A percentile compares a stretch with the other conserved stretches of the same genome.
These are phyloP conservation scores for Lactuca saligna DNA, from an alignment of 129 eudicot genomes.

Conservation along the genomic window DNA sequence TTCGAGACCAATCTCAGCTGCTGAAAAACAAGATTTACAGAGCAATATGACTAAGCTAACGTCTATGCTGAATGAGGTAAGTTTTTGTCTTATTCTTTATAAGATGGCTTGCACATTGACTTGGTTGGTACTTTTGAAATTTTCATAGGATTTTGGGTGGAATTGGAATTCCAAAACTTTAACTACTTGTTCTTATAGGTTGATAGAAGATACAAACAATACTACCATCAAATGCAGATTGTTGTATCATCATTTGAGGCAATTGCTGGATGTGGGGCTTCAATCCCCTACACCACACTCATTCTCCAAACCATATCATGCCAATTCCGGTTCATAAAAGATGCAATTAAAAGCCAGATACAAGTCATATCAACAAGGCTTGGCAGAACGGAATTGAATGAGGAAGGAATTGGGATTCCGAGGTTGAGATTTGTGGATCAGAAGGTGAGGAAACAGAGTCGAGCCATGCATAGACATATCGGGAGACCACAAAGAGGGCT, in stretches of 20 bases:
- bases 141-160: too few species aligned
- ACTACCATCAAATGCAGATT: conserved; percentile 48
- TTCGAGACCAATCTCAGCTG: conserved; percentile 24
- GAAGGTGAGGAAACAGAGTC: conserved; percentile 33
- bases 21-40: conserved; percentile 64
- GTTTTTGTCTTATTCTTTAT: conserved; percentile 5
- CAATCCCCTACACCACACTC: conserved; percentile 47
- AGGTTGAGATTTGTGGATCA: conserved; percentile 39
- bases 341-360: conserved; percentile 42
- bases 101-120: too few species aligned
- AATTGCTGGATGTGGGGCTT: conserved; percentile 46
- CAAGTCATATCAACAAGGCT: conserved; percentile 40
- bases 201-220: conserved; percentile 52
- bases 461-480: conserved; percentile 31
- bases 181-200: conserved; percentile 31
- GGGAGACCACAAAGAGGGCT: conserved; percentile 49
- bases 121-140: too few species aligned
- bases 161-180: not conserved
- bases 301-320: conserved; percentile 48
- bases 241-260: conserved; percentile 45
- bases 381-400: conserved; percentile 34
- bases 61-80: conserved; percentile 72
- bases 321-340: conserved; percentile 48
- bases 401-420: conserved; percentile 16
- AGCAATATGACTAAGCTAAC: conserved; percentile 72